Base-by-base conservation (phyloP, 306 rosid genomes). In the Cucumis hystrix region DNA sequence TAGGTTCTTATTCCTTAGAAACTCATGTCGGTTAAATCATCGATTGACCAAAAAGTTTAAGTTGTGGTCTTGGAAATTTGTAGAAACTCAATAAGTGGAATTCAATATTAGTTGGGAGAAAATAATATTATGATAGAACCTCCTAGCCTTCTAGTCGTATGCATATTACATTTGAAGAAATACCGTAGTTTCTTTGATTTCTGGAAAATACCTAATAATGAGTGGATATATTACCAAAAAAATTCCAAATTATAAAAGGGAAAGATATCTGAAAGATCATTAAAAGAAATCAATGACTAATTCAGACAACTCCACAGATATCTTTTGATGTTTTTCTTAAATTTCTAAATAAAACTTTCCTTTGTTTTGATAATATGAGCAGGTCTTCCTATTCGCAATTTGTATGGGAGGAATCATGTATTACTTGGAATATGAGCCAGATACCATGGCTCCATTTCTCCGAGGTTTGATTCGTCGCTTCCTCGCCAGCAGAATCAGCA, bases 331-430 rank as follows among this genome's bases (percentile, higher is more conserved):
- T 23, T 70, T 23, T 17, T 51, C 10, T 51, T 15, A 30, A 72
- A 72, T 30, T 72, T 4, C 35, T 18, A 18, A 62, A 61, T 23
- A 18, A 45, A 47, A 6, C 14, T 23, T 16, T 59, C 21, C 40
- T 41, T 80, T 52, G 57, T 52, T 75, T 37, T 81, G 75, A 57
- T 10, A 72, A 72, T 51, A 16, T 54, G 61, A 74, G 69, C 89
- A 90, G 97, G 97, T 90, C 74, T 83, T 92, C 83, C 77, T 94
- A 87, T 94, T 94, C 83, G 87, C 88, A 60, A 52, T 88, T 75
- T 92, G 95, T 78, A 94, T 94, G 98, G 98, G 98, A 82, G 97
- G 97, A 68, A 92, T 94, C 78, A 94, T 94, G 97, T 94, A 92
- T 80, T 94, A 88, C 89, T 87, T 94, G 82, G 97, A 94, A 59